These are phyloP conservation scores for Vicia villosa DNA, from an alignment of 306 rosid species.

Conservation along the genomic window DNA sequence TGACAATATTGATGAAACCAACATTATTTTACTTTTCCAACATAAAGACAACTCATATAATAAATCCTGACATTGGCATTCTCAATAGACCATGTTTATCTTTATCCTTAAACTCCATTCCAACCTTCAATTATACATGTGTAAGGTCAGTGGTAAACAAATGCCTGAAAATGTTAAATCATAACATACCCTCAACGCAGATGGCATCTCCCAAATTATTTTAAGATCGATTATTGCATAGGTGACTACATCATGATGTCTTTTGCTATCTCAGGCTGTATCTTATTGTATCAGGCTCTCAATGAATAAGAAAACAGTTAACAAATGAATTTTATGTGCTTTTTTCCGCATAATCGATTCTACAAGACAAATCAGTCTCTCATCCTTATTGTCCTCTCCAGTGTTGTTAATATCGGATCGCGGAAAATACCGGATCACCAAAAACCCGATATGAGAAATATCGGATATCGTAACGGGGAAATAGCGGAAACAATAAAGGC, in stretches of 20 bases:
- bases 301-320: not conserved
- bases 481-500: too few relatives aligned
- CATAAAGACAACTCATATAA: not conserved
- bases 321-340: not conserved
- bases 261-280: not conserved
- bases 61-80: not conserved
- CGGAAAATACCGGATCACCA: too few relatives aligned
- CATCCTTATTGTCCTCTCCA: not conserved
- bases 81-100: not conserved
- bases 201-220: constrained; percentile 12
- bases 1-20: not conserved
- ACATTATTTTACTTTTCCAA: not conserved
- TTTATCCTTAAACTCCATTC: not conserved
- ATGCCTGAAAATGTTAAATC: not conserved
- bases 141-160: not conserved
- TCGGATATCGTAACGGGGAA: too few relatives aligned
- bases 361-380: not conserved
- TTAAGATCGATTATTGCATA: not conserved
- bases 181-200: constrained; percentile 6
- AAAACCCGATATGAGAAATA: too few relatives aligned
- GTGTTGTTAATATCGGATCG: too few relatives aligned
- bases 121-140: not conserved
- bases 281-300: constrained; percentile 22
- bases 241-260: constrained; percentile 7
- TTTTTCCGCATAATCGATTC: constrained; percentile 5